Base-by-base conservation (phyloP, 345 rosid genomes). In the Gossypium bickii region DNA sequence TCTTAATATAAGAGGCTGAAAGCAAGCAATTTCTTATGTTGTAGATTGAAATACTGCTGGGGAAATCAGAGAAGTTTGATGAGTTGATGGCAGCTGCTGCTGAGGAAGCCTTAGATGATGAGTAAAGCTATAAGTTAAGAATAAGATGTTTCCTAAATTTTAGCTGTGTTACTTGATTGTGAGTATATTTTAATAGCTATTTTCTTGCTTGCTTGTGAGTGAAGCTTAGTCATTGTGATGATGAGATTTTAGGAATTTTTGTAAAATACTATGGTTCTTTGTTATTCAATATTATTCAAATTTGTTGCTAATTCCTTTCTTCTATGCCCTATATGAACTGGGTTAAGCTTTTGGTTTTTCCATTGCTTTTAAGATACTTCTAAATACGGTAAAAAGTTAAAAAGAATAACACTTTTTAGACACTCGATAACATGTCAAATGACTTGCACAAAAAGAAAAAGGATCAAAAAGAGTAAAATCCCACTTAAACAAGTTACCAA, bases 71-170 rank as follows among this genome's bases (percentile, higher is more conserved):
- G 49, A 89, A 88, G 82, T 89, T 92, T 11, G 97, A 89, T 47
- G 92, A 89, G 63, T 67, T 89, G 85, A 92, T 88, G 89, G 88
- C 90, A 5, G 90, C 94, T 57, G 87, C 90, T 27, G 79, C 85
- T 12, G 93, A 86, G 72, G 94, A 90, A 74, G 85, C 49, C 15
- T 44, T 41, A 5, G 87, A 84, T 49, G 78, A 74, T 8, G 89
- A 87, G 78, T 85, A 84, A 76, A 82, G 68, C 76, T 86, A 62
- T 34, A 84, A 82, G 68, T 70, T 63, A 56, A 56, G 60, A 56
- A 56, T 56, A 56, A 78, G 69, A 71, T 20, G 57, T 60, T 73
- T 74, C 70, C 12, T 61, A 22, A 47, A 52, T 29, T 53, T 62
- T 77, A 51, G 59, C 71, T 45, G 3, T 66, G 61, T 53, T 51